Base-by-base conservation (phyloP, 1,284 basidiomycete species). In the Cystodermella granulosa region DNA sequence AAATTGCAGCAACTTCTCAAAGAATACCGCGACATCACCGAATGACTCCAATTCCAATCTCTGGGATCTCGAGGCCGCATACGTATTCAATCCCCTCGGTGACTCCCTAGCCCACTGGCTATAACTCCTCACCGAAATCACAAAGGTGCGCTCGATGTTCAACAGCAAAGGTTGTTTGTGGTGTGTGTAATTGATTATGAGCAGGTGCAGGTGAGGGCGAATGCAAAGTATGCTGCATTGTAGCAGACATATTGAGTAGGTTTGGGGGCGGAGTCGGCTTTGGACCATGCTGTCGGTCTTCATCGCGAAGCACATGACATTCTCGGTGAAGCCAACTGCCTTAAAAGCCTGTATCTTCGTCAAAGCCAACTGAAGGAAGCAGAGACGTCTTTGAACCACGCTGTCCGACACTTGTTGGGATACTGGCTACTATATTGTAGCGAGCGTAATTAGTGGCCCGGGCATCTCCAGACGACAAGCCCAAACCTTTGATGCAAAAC, bases 21-120 rank as follows among this genome's bases (percentile, higher is more conserved):
- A 55, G 84, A 85, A 36, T 98, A 98, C 65, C n/a, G n/a, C n/a
- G n/a, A n/a, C 26, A 92, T 98, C 42, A 87, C 78, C 53, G 96
- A 96, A 70, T 98, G 96, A 95, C 81, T 98, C 1, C 93, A 95
- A 62, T 98, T 98, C 80, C 96, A 98, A 67, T 95, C 93, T 0
- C 0, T 98, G 95, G 96, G 96, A 98, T 65, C 82, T 98, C 41
- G 93, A 98, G 67, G 81, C 93, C 14, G 95, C 98, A 76, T 88
- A 88, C 59, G 93, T 98, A 17, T 98, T 96, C 76, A 87, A 84
- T 56, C 86, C 89, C 0, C 83, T 98, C 5, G 96, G 95, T 16
- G 93, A 98, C 63, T 91, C 89, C 8, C 81, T 98, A 17, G 81
- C 81, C 1, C 78, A 86, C 63, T 99, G 96, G 96, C 92, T 96